phyloP scores from a whole-genome alignment of 2,329 filamentous ascomycete species.

The Hymenoscyphus fraxineus region DNA sequence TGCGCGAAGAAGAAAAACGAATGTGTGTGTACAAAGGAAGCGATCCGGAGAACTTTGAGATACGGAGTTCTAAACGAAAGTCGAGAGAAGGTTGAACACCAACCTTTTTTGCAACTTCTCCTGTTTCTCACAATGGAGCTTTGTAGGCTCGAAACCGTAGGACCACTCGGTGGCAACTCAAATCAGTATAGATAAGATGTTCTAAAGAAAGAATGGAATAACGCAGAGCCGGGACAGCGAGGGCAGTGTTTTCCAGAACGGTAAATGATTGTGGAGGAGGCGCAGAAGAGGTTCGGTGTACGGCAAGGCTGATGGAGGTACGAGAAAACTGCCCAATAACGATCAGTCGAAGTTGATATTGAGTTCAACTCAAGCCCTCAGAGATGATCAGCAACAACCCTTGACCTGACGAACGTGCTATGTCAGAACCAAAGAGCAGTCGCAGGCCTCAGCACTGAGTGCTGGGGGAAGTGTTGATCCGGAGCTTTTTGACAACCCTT shows the following conservation, averaged over 20 bases:
- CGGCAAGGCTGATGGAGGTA: not conserved
- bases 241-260: slow-evolving; percentile 5
- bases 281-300: slow-evolving; percentile 11
- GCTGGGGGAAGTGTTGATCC: slow-evolving; percentile 5
- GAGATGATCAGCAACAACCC: not conserved
- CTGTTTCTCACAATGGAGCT: not conserved
- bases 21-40: not conserved
- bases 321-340: slow-evolving; percentile 6
- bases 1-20: not conserved
- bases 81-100: not conserved
- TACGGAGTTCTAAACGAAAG: not conserved
- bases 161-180: not conserved
- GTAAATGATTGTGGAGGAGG: slow-evolving; percentile 17
- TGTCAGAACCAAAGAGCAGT: slow-evolving; percentile 4
- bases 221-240: not conserved
- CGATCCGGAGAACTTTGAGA: not conserved
- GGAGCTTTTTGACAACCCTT: slow-evolving; percentile 14
- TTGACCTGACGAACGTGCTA: not conserved
- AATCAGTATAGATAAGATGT: not conserved
- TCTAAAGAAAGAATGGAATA: not conserved
- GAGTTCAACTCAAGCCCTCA: not conserved
- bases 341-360: slow-evolving; percentile 4
- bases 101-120: not conserved
- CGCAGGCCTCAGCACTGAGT: not conserved
- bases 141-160: not conserved